Evolutionary conservation across 1,284 basidiomycete genomes (phyloP).

Genomic region (Cystobasidium sp.): DNA sequence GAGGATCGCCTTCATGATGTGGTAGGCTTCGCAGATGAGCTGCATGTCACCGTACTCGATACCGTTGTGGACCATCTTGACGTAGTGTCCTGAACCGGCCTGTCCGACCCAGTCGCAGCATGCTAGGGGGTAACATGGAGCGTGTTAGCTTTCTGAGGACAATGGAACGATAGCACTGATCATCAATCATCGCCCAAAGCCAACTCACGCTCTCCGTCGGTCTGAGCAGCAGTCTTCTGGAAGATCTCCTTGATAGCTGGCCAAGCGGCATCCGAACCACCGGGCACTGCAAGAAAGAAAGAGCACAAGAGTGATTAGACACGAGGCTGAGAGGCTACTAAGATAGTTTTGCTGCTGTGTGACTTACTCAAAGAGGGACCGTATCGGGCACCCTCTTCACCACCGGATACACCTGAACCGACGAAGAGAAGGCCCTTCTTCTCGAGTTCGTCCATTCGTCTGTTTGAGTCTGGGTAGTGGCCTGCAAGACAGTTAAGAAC

Average conservation of each 20-base stretch:
- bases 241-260: slow-evolving; percentile 97
- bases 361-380: slow-evolving; percentile 83
- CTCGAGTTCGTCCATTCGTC: slow-evolving; percentile 91
- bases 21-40: slow-evolving; percentile 96
- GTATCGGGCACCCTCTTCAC: slow-evolving; percentile 97
- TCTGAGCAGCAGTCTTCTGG: slow-evolving; percentile 96
- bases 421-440: slow-evolving; percentile 93
- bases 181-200: background rate
- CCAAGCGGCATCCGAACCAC: slow-evolving; percentile 93
- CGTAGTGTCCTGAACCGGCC: slow-evolving; percentile 90
- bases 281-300: slow-evolving; percentile 68
- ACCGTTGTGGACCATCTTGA: slow-evolving; percentile 94
- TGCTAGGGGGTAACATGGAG: slow-evolving; percentile 64
- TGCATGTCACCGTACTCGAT: slow-evolving; percentile 99
- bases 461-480: slow-evolving; percentile 97
- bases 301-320: background rate
- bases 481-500: too few species aligned
- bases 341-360: background rate
- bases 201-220: slow-evolving; percentile 65
- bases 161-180: too few species aligned
- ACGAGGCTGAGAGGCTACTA: background rate
- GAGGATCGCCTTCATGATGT: slow-evolving; percentile 96
- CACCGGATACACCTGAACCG: slow-evolving; percentile 98
- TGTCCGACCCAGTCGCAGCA: slow-evolving; percentile 99
- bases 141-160: too few species aligned